Percentiles rank a stretch among this genome's conserved stretches.
Evolutionary conservation across 2,329 filamentous ascomycete genomes (phyloP).

Genomic region (Parastagonospora nodorum): DNA sequence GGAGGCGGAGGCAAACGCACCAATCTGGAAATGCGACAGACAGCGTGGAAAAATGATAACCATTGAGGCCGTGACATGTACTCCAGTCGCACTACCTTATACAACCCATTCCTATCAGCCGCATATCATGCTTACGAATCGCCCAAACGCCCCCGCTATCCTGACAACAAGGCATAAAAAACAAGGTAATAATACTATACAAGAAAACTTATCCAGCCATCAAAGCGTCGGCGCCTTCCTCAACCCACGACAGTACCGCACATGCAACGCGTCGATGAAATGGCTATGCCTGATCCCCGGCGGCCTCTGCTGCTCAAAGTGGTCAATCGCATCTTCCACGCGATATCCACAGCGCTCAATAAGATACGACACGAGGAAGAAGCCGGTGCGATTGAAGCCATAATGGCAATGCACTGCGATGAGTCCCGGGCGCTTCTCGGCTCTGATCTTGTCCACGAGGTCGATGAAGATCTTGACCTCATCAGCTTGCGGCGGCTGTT

Average conservation of each 20-base stretch:
- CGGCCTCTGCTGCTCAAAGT: constrained; percentile 73
- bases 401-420: constrained; percentile 95
- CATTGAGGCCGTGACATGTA: no score
- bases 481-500: constrained; percentile 74
- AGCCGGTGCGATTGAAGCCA: constrained; percentile 92
- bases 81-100: not conserved
- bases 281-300: constrained; percentile 89
- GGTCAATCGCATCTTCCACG: constrained; percentile 77
- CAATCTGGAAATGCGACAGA: no score
- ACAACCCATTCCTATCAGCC: not conserved
- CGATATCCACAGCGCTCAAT: constrained; percentile 76
- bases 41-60: no score
- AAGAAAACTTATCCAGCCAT: constrained; percentile 1
- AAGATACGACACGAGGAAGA: constrained; percentile 88
- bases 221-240: constrained; percentile 38
- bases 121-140: no score
- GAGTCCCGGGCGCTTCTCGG: constrained; percentile 43
- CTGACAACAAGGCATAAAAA: not conserved
- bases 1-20: no score
- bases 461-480: constrained; percentile 65
- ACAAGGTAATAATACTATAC: constrained; percentile 7
- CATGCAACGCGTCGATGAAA: constrained; percentile 82
- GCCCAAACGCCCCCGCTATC: not conserved
- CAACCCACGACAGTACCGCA: constrained; percentile 69
- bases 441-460: constrained; percentile 57